Conservation (phyloP, 2,329 filamentous ascomycete genomes). For the Aspergillus arachidicola region DNA sequence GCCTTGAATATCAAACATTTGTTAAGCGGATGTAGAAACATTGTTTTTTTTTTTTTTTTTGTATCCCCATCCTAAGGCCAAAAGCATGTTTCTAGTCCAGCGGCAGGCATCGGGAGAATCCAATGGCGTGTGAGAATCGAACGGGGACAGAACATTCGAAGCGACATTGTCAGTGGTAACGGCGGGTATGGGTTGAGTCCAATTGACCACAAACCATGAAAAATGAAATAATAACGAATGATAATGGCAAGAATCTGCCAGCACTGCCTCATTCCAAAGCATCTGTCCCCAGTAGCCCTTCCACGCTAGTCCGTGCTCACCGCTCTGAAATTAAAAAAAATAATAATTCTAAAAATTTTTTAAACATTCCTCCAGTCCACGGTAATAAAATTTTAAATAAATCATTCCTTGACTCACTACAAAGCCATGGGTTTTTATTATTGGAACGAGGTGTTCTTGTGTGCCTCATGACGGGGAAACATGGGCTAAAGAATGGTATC, state of each 20-base stretch:
- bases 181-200: constrained; percentile 3
- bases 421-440: neutral
- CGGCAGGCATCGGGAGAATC: neutral
- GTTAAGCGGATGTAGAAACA: neutral
- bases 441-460: neutral
- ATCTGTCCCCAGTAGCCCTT: constrained; percentile 16
- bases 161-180: constrained; percentile 10
- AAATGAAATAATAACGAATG: constrained; percentile 6
- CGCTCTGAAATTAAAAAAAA: constrained; percentile 15
- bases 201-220: constrained; percentile 10
- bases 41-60: neutral
- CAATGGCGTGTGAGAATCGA: constrained; percentile 8
- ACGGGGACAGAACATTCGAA: constrained; percentile 6
- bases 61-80: neutral
- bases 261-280: constrained; percentile 28
- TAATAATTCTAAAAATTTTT: neutral
- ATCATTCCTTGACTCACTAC: constrained; percentile 9
- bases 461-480: neutral
- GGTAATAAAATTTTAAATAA: neutral
- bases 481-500: neutral
- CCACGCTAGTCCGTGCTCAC: constrained; percentile 22
- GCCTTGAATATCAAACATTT: neutral
- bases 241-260: constrained; percentile 16
- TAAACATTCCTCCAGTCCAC: neutral
- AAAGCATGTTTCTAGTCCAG: neutral